phyloP scores from a whole-genome alignment of 1,284 basidiomycete species.

The Ganoderma meredithae region DNA sequence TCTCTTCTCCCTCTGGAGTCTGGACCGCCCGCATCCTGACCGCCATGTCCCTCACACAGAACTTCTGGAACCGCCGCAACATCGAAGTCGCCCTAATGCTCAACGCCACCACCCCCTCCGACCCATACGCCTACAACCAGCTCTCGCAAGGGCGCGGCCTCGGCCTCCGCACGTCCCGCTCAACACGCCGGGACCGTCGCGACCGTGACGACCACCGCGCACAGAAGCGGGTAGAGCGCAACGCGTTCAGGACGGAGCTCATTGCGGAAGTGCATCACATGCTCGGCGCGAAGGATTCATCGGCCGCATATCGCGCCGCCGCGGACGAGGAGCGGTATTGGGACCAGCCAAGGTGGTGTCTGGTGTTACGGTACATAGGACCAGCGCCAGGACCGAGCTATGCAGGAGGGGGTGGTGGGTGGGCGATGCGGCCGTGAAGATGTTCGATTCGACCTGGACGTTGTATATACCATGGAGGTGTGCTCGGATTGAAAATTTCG shows the following conservation, averaged over 20 bases:
- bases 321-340: conserved; percentile 4
- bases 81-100: conserved; percentile 9
- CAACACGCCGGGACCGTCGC: neutral
- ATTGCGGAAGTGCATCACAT: conserved; percentile 3
- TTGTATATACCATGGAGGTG: neutral
- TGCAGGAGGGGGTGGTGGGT: neutral
- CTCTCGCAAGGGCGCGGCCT: neutral
- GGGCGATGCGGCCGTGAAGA: conserved; percentile 2
- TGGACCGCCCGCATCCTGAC: neutral
- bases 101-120: neutral
- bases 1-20: no score
- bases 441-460: neutral
- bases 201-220: neutral
- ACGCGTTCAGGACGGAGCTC: neutral
- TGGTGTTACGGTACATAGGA: neutral
- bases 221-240: neutral
- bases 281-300: neutral
- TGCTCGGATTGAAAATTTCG: no score
- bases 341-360: neutral
- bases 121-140: neutral
- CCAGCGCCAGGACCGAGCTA: neutral
- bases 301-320: conserved; percentile 1
- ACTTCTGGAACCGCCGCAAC: conserved; percentile 12
- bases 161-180: neutral
- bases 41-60: neutral